A percentile compares a stretch with the other conserved stretches of the same genome.
These are phyloP conservation scores for Ophiosphaerella korrae DNA, from an alignment of 2,329 filamentous ascomycete species.

Conservation along the genomic window DNA sequence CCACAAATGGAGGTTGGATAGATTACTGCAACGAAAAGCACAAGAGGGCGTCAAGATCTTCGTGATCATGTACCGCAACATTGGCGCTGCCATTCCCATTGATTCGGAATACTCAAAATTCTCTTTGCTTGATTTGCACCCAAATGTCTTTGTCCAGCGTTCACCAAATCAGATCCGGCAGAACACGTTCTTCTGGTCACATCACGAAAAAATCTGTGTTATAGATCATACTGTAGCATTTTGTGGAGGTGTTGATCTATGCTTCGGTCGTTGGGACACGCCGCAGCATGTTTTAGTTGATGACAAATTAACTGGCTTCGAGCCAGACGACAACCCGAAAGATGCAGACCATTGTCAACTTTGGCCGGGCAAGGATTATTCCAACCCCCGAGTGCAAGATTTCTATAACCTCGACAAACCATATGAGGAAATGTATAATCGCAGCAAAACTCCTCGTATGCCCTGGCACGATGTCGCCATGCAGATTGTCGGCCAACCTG, in stretches of 20 bases:
- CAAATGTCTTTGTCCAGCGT: conserved; percentile 93
- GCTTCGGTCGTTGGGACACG: conserved; percentile 96
- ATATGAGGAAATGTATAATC: conserved; percentile 98
- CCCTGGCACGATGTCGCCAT: conserved; percentile 98
- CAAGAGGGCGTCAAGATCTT: conserved; percentile 96
- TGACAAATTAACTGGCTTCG: conserved; percentile 94
- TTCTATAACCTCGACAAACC: conserved; percentile 93
- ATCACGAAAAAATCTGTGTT: conserved; percentile 97
- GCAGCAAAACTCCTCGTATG: conserved; percentile 87
- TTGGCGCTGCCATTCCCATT: conserved; percentile 95
- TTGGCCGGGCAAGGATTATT: conserved; percentile 98
- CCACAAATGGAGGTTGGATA: conserved; percentile 95
- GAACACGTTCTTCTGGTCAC: conserved; percentile 99
- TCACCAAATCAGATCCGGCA: conserved; percentile 98
- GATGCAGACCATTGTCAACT: conserved; percentile 94
- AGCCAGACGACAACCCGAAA: conserved; percentile 71
- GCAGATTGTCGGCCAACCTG: conserved; percentile 96
- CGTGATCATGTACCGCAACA: conserved; percentile 96
- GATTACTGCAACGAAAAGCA: conserved; percentile 90
- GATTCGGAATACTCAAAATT: conserved; percentile 99
- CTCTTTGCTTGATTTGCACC: conserved; percentile 90
- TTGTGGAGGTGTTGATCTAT: conserved; percentile 92
- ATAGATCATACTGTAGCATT: conserved; percentile 97
- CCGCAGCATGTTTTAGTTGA: conserved; percentile 90
- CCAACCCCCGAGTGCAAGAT: conserved; percentile 92